Conservation (phyloP, 768 basidiomycete genomes). For the Termitomyces sp. region DNA sequence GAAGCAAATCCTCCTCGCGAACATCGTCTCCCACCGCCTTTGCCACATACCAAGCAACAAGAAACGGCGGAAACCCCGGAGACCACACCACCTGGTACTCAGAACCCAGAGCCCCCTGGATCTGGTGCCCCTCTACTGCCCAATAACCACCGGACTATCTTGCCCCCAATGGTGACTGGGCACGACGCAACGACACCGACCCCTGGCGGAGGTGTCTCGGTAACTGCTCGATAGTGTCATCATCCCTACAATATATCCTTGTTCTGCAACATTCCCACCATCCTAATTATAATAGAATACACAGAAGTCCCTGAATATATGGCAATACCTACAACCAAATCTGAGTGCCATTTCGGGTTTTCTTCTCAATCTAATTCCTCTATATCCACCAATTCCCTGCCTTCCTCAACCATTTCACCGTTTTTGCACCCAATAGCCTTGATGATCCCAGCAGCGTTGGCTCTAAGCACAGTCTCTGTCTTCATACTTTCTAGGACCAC, state of each 20-base stretch:
- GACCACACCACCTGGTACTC: conserved; percentile 49
- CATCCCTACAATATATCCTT: background rate
- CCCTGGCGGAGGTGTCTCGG: conserved; percentile 21
- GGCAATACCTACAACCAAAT: no score
- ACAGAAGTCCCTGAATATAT: background rate
- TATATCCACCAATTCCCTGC: conserved; percentile 71
- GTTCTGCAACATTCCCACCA: background rate
- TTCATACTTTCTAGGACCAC: conserved; percentile 96
- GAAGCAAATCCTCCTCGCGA: conserved; percentile 38
- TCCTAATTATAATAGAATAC: background rate
- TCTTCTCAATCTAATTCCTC: conserved; percentile 28
- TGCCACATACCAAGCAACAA: conserved; percentile 17
- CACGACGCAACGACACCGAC: conserved; percentile 46
- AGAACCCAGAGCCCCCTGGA: conserved; percentile 57
- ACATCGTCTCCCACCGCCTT: conserved; percentile 25
- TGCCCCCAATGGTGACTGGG: conserved; percentile 37
- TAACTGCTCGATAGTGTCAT: background rate
- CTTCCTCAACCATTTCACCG: conserved; percentile 92
- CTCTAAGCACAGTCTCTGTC: conserved; percentile 87
- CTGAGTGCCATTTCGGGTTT: background rate
- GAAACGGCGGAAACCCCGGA: conserved; percentile 18
- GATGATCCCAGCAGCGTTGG: conserved; percentile 66
- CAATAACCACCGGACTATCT: conserved; percentile 29
- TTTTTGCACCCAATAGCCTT: conserved; percentile 70
- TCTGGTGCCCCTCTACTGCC: conserved; percentile 49